Percentiles rank a stretch among this genome's conserved stretches.
phyloP scores from a whole-genome alignment of 1,139 yeast genomes.

The Lodderomyces margitis region DNA sequence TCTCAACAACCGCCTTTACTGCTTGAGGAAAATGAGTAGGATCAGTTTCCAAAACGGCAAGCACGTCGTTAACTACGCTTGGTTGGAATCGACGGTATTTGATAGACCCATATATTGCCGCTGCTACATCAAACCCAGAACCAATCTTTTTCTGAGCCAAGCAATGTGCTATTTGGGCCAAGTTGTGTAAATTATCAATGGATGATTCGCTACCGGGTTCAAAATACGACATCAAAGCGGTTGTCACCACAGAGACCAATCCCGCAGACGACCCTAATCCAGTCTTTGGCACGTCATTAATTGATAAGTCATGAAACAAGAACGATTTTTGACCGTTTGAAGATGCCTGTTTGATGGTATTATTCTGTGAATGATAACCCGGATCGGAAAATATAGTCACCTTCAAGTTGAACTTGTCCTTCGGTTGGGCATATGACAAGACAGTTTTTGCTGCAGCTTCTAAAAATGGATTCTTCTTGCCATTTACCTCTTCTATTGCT shows the following conservation, averaged over 20 bases:
- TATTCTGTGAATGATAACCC: constrained; percentile 80
- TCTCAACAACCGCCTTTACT: constrained; percentile 43
- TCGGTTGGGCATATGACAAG: constrained; percentile 48
- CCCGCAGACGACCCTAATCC: constrained; percentile 98
- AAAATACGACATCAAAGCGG: constrained; percentile 60
- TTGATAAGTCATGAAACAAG: constrained; percentile 56
- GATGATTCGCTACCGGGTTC: constrained; percentile 18
- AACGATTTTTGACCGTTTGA: constrained; percentile 43
- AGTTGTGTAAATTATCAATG: constrained; percentile 61
- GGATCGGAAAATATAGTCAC: constrained; percentile 80
- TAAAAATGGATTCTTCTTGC: constrained; percentile 65
- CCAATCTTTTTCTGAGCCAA: constrained; percentile 94
- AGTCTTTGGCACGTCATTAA: constrained; percentile 81
- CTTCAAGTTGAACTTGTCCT: constrained; percentile 28
- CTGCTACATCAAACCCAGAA: constrained; percentile 94
- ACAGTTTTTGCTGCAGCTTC: constrained; percentile 60
- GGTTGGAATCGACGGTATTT: constrained; percentile 74
- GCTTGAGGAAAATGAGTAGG: constrained; percentile 5
- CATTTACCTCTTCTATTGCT: constrained; percentile 18
- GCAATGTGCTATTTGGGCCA: constrained; percentile 89
- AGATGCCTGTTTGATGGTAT: constrained; percentile 33
- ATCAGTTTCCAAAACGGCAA: constrained; percentile 21
- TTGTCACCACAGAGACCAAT: constrained; percentile 73
- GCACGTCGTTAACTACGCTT: constrained; percentile 41
- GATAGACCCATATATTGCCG: constrained; percentile 91